Base-by-base conservation (phyloP, 768 basidiomycete genomes). In the Kwoniella mangroviensis region DNA sequence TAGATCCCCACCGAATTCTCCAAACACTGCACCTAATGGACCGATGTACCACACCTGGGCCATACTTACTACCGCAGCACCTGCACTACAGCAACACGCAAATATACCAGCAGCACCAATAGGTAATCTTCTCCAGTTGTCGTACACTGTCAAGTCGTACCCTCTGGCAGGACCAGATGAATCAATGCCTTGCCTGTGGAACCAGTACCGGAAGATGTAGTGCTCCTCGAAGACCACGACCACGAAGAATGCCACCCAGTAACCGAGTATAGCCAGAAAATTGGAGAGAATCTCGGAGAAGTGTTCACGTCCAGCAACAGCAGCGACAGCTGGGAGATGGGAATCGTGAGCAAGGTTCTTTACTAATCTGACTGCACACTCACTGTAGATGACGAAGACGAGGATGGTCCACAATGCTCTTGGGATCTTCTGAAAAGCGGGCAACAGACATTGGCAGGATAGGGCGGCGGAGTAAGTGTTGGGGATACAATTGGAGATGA, bases 111-210 rank as follows among this genome's bases (percentile, higher is more conserved):
- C 87, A 11, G 85, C 64, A 6, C 88, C 88, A 0, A 86, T 55
- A 0, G 87, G 87, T 19, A 88, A 84, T 84, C 72, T 80, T 34
- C 79, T 79, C 5, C 85, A 84, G 1, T 72, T 75, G 67, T 88
- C 87, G 83, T 86, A 88, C 63, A 85, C 86, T 15, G 83, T 82
- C 64, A 88, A 67, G 69, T 88, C 85, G 69, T 88, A 88, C n/a
- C 87, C 88, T 26, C 68, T 52, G 1, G 85, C 86, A 9, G 87
- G 74, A 21, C 67, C 67, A 54, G 34, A 52, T 0, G 67, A 51
- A 28, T 52, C 42, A 40, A 13, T 11, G 17, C 67, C 58, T 41
- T 61, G 43, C 11, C 17, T 40, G 34, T 66, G 65, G 2, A 74
- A 77, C 54, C 73, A 76, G 6, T 85, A 71, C 65, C 88, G 79